phyloP scores from a whole-genome alignment of 352 stramenopile genomes.

The Globisporangium cylindrosporum region DNA sequence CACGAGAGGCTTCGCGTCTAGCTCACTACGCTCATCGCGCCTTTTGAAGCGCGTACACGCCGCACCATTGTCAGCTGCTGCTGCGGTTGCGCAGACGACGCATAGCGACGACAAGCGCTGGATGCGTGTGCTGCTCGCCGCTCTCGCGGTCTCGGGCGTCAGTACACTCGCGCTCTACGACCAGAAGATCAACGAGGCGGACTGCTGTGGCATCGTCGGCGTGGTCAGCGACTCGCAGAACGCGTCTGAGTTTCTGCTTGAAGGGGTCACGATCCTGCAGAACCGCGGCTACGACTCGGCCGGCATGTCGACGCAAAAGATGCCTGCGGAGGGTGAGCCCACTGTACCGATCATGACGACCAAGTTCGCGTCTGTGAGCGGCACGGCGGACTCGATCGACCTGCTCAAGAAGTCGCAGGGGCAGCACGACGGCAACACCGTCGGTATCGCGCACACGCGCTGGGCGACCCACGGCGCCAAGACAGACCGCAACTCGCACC shows the following conservation, averaged over 20 bases:
- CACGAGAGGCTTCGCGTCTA: not conserved
- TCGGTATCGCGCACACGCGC: slow-evolving; percentile 98
- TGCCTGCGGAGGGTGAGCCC: slow-evolving; percentile 29
- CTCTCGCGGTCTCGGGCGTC: not conserved
- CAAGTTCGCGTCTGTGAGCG: slow-evolving; percentile 92
- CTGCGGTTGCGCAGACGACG: not conserved
- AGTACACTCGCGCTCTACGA: slow-evolving; percentile 7
- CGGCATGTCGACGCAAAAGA: slow-evolving; percentile 92
- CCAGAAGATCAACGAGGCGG: slow-evolving; percentile 17
- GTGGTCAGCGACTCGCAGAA: slow-evolving; percentile 67
- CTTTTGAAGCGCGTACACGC: not conserved
- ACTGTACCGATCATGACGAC: slow-evolving; percentile 77
- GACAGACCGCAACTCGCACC: slow-evolving; percentile 98
- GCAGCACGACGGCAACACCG: slow-evolving; percentile 81
- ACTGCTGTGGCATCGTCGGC: slow-evolving; percentile 79
- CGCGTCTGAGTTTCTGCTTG: slow-evolving; percentile 77
- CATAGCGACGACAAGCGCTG: slow-evolving; percentile 9
- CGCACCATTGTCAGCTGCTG: not conserved
- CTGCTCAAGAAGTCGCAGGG: slow-evolving; percentile 78
- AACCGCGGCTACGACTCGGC: slow-evolving; percentile 98
- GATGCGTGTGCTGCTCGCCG: slow-evolving; percentile 2
- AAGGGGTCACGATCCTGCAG: slow-evolving; percentile 88
- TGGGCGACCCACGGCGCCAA: slow-evolving; percentile 98
- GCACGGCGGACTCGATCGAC: slow-evolving; percentile 92
- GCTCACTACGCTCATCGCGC: not conserved